Evolutionary conservation across 1,284 basidiomycete species (phyloP), one percentile per base, ranked within the genome.

Genomic region (Heterobasidion occidentale): DNA sequence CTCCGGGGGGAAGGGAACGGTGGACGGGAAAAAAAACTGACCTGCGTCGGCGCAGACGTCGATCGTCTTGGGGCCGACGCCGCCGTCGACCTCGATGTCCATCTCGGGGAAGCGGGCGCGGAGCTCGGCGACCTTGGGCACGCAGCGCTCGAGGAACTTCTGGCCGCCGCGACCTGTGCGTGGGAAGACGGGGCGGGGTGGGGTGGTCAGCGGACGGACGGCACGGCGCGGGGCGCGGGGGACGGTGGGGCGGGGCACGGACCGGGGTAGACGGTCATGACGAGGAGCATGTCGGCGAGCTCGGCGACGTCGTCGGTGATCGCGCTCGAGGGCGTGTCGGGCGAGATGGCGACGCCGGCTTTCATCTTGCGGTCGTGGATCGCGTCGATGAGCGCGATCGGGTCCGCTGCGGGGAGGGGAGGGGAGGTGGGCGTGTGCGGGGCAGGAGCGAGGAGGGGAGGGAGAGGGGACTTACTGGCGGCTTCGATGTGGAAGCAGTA

Each of bases 401-500:
- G 86, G 63, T 92, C 81, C 55, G 81, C 90, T 92, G 68, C 4
- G 49, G 50, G 34, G 36, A n/a, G 12, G 4, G 38, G 38, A n/a
- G 11, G 11, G 2, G 11, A 7, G n/a, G 38, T 42, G 38, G 3
- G 27, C 27, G 27, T 3, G 27, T 3, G 27, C 27, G 51, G 45
- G 14, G 42, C 42, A 49, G 20, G 36, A 49, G 56, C 38, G 48
- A 52, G 35, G 46, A 45, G 46, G 27, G 36, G 14, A 52, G 17
- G 19, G 49, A 9, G 27, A 34, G 15, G 14, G 36, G 33, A 75
- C 88, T 64, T 69, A 95, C 94, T 75, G 36, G 92, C 84, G n/a
- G 97, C 95, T 71, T 99, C 97, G 60, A 94, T 79, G 71, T 99
- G 97, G 77, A 99, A 99, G 60, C 94, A 98, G 74, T 98, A 99